Base-by-base conservation (phyloP, 768 basidiomycete genomes). In the Amyloporia xantha region DNA sequence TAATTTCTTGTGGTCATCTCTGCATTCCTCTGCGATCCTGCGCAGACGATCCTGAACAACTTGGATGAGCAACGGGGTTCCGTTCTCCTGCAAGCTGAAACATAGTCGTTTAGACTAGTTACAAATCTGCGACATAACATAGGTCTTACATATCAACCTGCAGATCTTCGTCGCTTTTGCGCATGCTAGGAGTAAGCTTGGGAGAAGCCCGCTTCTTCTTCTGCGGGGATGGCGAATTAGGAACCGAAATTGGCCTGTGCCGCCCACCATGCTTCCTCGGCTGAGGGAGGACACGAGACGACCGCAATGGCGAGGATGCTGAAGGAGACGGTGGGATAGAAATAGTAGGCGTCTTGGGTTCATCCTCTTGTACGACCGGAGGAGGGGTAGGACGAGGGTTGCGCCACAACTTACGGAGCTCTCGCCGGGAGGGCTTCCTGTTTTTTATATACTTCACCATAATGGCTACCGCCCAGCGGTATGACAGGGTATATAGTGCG, bases 181-280 rank as follows among this genome's bases (percentile, higher is more conserved):
- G n/a, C n/a, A n/a, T n/a, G 30, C 9, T 33, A 33, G 30, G 15
- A 7, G 9, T 15, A 7, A 33, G 30, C 30, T 15, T 33, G 30
- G 30, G 30, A 15, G 30, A 33, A 33, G 15, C n/a, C n/a, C n/a
- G 30, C 30, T 33, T 33, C 15, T 15, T 33, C 27, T n/a, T 19
- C 24, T 17, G 24, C 19, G 25, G 53, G 25, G 41, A 44, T n/a
- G 30, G 35, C 24, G 45, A 38, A 19, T 35, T n/a, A 4, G 26
- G 26, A 23, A 51, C 38, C 13, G 41, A 17, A 37, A 54, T 54
- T 5, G 53, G 53, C 38, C 43, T 47, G 40, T 39, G 46, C 11
- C 44, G 36, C 26, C 53, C 53, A 35, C 49, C 53, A 12, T 27
- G 13, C n/a, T 49, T 49, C 33, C 26, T 37, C 11, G 52, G 33